Base-by-base conservation (phyloP, 2,329 filamentous ascomycete species). In the Aureobasidium sp. region DNA sequence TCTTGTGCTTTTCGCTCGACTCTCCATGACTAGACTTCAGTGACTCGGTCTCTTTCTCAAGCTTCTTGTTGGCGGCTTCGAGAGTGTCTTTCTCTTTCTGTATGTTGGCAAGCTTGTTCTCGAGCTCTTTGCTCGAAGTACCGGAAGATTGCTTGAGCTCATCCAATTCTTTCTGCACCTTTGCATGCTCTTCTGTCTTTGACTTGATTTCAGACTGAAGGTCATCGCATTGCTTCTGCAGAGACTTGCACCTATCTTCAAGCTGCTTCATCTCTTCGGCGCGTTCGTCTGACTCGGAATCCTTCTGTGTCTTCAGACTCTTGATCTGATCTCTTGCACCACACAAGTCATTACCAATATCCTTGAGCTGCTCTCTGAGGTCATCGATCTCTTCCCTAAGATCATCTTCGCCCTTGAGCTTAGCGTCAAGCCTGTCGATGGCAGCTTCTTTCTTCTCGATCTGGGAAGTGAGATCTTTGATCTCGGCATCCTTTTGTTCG, bases 381-480 rank as follows among this genome's bases (percentile, higher is more conserved):
- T 84, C 86, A 68, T 95, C 91, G 63, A 97, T 89, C 75, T 97
- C 92, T 69, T 96, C 92, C 29, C 84, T 82, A 47, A 96, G 78
- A 22, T 87, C 87, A 60, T 93, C 90, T 69, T 87, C 83, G 62
- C 94, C 89, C 17, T 87, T 89, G 70, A 90, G 79, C 72, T 88
- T 87, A 62, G 84, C 82, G 29, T 84, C 83, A 5, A 97, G 78
- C 15, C 81, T 82, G 60, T 90, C 85, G 58, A 97, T 91, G 42
- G 86, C 85, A 1, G 80, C 79, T 66, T 92, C 87, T 69, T 91
- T 92, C 42, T 84, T 78, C n/a, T 71, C 67, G 15, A 72, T 70
- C 9, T 65, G 59, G 47, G 65, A 64, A 42, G 70, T 68, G 37
- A 68, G 68, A 60, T 59, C 69, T 58, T 65, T 72, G 42, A 65